phyloP scores from a whole-genome alignment of 305 asterid genomes.

The Fraxinus albicans region DNA sequence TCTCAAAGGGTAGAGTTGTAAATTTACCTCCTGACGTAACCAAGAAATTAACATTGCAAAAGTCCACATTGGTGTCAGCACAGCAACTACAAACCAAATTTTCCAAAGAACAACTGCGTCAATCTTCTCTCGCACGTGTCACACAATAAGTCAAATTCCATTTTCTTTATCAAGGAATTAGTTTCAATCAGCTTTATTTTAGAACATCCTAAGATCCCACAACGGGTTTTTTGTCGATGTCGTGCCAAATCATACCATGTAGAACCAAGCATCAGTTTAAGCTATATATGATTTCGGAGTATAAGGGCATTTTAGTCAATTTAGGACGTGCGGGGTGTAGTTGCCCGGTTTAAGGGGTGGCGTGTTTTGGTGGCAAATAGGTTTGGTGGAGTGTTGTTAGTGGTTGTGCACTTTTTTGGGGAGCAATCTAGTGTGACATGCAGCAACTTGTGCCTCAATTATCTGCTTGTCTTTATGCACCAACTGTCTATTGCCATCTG shows the following conservation, averaged over 20 bases:
- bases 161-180: neutral
- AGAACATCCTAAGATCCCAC: neutral
- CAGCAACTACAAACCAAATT: neutral
- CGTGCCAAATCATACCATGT: neutral
- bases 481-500: constrained; percentile 42
- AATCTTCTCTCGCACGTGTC: neutral
- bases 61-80: constrained; percentile 28
- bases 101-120: neutral
- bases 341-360: constrained; percentile 47
- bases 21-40: neutral
- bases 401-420: constrained; percentile 42
- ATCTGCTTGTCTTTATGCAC: constrained; percentile 41
- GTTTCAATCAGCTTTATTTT: neutral
- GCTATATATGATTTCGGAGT: neutral
- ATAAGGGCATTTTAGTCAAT: constrained; percentile 36
- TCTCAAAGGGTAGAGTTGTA: constrained; percentile 13
- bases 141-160: neutral
- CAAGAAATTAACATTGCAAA: neutral
- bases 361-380: constrained; percentile 79
- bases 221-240: too few relatives aligned
- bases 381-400: constrained; percentile 62
- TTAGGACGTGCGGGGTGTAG: neutral
- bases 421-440: constrained; percentile 30
- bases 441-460: constrained; percentile 26
- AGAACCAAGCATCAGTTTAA: neutral